Percentiles rank a stretch among this genome's conserved stretches.
Conservation (phyloP, 1,284 basidiomycete genomes). For the Pseudozyma sp. region DNA sequence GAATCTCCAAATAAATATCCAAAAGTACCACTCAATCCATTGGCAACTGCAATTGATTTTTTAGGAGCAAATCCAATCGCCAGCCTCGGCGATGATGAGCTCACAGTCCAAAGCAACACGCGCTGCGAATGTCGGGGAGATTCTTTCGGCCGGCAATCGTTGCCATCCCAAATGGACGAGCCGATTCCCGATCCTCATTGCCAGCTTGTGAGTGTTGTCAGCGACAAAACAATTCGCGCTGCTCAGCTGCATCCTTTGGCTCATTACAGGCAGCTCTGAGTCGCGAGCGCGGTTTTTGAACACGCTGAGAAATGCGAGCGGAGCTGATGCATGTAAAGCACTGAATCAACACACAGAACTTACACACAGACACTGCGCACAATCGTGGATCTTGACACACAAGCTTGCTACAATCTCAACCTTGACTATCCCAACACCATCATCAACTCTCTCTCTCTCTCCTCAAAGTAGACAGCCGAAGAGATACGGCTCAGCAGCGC, state of each 20-base stretch:
- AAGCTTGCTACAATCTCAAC: background rate
- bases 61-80: no score
- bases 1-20: no score
- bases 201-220: background rate
- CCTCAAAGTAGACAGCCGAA: background rate
- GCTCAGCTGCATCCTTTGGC: background rate
- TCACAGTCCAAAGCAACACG: background rate
- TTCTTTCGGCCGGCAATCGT: slow-evolving; percentile 14
- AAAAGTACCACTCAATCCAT: no score
- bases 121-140: slow-evolving; percentile 1
- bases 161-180: background rate
- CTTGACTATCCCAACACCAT: background rate
- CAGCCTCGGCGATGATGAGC: background rate
- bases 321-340: slow-evolving; percentile 1
- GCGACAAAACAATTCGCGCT: no score
- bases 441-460: background rate
- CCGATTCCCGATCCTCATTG: slow-evolving; percentile 17
- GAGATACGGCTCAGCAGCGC: background rate
- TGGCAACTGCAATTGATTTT: no score
- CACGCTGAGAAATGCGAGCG: slow-evolving; percentile 9
- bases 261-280: background rate
- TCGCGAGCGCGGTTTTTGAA: slow-evolving; percentile 40
- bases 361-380: background rate
- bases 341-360: background rate
- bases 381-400: background rate